A percentile compares a stretch with the other conserved stretches of the same genome.
Evolutionary conservation across 345 rosid species (phyloP).

Genomic region (Durio zibethinus): DNA sequence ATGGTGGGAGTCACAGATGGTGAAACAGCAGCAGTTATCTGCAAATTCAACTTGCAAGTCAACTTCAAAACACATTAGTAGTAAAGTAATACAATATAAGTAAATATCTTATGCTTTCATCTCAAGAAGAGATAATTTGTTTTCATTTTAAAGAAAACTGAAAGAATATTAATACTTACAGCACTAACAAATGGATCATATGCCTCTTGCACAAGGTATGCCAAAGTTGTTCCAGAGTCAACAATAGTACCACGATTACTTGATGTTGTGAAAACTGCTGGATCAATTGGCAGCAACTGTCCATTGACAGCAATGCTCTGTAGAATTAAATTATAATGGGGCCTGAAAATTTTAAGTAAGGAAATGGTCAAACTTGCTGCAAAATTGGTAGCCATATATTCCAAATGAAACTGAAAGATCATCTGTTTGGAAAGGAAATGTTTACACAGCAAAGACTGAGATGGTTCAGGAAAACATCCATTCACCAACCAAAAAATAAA

Average conservation of each 20-base stretch:
- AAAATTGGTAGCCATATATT: not conserved
- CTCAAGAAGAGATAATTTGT: not conserved
- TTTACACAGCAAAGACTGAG: not conserved
- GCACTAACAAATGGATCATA: conserved; percentile 73
- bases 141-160: not conserved
- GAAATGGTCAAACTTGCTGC: conserved; percentile 20
- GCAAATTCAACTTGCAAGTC: conserved; percentile 21
- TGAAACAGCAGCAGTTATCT: conserved; percentile 65
- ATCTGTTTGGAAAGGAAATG: not conserved
- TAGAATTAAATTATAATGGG: conserved; percentile 89
- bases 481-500: not conserved
- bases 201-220: conserved; percentile 85
- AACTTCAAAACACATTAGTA: conserved; percentile 7
- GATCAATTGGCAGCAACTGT: conserved; percentile 60
- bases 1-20: conserved; percentile 55
- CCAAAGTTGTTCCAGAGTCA: conserved; percentile 97
- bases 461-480: not conserved
- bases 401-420: not conserved
- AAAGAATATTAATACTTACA: conserved; percentile 51
- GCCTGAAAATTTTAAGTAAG: conserved; percentile 51
- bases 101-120: not conserved
- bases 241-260: conserved; percentile 80
- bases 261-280: conserved; percentile 61
- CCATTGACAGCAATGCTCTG: conserved; percentile 76
- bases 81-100: not conserved